A percentile compares a stretch with the other conserved stretches of the same genome.
Evolutionary conservation across 2,329 filamentous ascomycete genomes (phyloP).

Genomic region (Neonectria neomacrospora): DNA sequence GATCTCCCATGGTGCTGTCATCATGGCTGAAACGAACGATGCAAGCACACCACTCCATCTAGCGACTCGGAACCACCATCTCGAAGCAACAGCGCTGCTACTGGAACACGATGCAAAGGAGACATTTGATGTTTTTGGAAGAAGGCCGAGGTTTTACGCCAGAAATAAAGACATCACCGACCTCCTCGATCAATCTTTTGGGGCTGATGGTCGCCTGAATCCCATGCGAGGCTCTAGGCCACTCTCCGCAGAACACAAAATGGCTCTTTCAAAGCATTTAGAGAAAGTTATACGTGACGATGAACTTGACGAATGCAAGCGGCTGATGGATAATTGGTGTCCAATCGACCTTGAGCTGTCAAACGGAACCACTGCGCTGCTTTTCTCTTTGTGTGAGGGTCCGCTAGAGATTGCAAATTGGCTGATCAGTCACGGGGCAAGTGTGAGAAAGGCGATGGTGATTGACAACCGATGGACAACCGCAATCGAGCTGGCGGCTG

Average conservation of each 20-base stretch:
- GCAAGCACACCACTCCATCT: slow-evolving; percentile 6
- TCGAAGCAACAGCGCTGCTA: background rate
- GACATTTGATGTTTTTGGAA: background rate
- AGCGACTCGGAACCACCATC: background rate
- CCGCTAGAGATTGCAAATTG: background rate
- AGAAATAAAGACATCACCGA: background rate
- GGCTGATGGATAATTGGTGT: background rate
- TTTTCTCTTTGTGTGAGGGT: background rate
- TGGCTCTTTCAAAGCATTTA: background rate
- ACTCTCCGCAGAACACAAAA: background rate
- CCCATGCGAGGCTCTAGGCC: too few species aligned
- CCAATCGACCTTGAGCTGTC: background rate
- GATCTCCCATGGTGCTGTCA: background rate
- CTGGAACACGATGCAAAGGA: background rate
- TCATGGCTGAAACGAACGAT: background rate
- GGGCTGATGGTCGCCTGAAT: background rate
- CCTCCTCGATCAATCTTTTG: background rate
- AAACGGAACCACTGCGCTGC: background rate
- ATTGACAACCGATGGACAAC: accelerated
- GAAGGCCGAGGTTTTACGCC: background rate
- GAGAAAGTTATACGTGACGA: background rate
- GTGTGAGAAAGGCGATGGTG: slow-evolving; percentile 31
- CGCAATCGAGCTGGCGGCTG: background rate
- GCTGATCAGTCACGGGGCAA: slow-evolving; percentile 42
- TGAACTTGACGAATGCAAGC: slow-evolving; percentile 42